Base-by-base conservation (phyloP, 140 eudicot genomes). In the Anethum foeniculum region DNA sequence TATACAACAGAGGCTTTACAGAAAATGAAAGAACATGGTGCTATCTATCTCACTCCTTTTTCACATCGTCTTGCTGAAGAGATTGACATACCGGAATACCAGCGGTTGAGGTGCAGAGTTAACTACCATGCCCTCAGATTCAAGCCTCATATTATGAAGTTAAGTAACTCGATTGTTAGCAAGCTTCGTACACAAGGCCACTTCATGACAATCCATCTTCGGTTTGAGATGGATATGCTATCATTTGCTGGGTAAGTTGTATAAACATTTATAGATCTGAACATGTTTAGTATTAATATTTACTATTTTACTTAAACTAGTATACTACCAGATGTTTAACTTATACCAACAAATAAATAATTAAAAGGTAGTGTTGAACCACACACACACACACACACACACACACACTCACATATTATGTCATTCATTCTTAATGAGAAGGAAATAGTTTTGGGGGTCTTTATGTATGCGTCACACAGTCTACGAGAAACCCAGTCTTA, bases 201-300 rank as follows among this genome's bases (percentile, higher is more conserved):
- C 84, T 94, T 94, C 91, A 92, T 94, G 98, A 85, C 98, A 4
- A 92, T 94, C 81, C 97, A 94, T 88, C 98, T 94, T 81, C 97
- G 98, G 56, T 94, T 94, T 78, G 97, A 94, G 89, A 92, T 94
- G 98, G 97, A 94, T 83, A 94, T 94, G 98, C 83, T 94, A 77
- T 84, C 98, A 78, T 94, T 94, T 87, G 98, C 98, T 83, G 97
- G 98, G 98, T 94, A 84, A 84, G 93, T 87, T 78, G 3, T 81
- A 65, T 36, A 30, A 39, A 52, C 5, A 15, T 43, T 71, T 21
- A 19, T 41, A n/a, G 5, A 11, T 23, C 14, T 25, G 6, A 69
- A 74, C 36, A 43, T 62, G 80, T 36, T 38, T 46, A 23, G 21
- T 68, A 79, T 34, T 39, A 25, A 28, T 41, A 25, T 75, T 6